Evolutionary conservation across 345 rosid genomes (phyloP).

Genomic region (Laguncularia racemosa): DNA sequence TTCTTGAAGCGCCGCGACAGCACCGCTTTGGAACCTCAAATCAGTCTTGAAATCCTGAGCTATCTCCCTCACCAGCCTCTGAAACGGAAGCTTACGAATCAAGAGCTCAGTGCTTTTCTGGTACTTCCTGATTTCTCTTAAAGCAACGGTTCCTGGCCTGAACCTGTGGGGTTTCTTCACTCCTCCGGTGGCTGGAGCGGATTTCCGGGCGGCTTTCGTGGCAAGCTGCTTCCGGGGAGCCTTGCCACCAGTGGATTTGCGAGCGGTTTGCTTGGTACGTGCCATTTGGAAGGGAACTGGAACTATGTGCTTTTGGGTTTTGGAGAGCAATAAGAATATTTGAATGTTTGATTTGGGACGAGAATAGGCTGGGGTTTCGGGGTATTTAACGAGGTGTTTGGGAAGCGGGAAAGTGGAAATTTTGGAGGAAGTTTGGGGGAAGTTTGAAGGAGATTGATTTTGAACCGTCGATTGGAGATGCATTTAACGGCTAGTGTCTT

Average conservation of each 20-base stretch:
- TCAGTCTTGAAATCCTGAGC: slow-evolving; percentile 18
- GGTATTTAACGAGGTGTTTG: not conserved
- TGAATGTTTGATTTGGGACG: not conserved
- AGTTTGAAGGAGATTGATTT: not conserved
- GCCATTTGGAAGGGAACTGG: not conserved
- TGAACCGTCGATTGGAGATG: not conserved
- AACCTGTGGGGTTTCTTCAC: slow-evolving; percentile 17
- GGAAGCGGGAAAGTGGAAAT: slow-evolving; percentile 12
- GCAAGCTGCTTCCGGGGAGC: slow-evolving; percentile 16
- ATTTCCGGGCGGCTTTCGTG: slow-evolving; percentile 13
- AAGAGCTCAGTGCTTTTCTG: slow-evolving; percentile 16
- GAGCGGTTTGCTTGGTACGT: slow-evolving; percentile 12
- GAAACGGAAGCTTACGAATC: slow-evolving; percentile 18
- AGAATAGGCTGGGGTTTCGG: not conserved
- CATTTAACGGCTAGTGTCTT: not conserved
- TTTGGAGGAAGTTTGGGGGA: not conserved
- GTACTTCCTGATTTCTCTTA: slow-evolving; percentile 14
- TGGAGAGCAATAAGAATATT: not conserved
- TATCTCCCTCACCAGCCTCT: slow-evolving; percentile 15
- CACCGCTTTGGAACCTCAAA: slow-evolving; percentile 12
- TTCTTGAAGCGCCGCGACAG: slow-evolving; percentile 12
- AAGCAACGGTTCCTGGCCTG: slow-evolving; percentile 14
- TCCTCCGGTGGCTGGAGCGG: slow-evolving; percentile 15
- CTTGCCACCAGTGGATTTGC: slow-evolving; percentile 15
- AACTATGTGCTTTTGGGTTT: not conserved